Evolutionary conservation across 805 yeast genomes (phyloP).

Genomic region (baker's yeast (Saccharomyces cerevisiae)): DNA sequence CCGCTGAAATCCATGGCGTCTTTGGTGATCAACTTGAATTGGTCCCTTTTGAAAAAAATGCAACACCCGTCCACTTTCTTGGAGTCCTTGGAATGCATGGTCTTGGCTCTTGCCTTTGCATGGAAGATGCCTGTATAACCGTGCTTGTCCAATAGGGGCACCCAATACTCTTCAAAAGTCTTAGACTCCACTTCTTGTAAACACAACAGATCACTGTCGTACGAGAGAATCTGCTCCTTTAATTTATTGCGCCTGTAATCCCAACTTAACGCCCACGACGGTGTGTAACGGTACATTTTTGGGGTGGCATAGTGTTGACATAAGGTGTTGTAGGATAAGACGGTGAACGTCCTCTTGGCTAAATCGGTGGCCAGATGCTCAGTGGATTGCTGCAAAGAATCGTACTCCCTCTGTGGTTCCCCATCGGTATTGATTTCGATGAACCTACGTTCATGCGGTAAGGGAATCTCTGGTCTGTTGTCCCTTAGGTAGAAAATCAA

Average conservation of each 20-base stretch:
- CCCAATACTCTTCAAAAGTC: conserved; percentile 81
- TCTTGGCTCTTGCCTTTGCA: conserved; percentile 85
- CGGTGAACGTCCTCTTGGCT: conserved; percentile 46
- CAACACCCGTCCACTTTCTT: conserved; percentile 97
- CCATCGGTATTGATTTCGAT: conserved; percentile 70
- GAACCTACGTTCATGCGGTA: conserved; percentile 78
- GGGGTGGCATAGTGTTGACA: conserved; percentile 95
- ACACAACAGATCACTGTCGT: conserved; percentile 72
- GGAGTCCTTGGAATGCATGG: conserved; percentile 73
- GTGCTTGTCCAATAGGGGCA: conserved; percentile 56
- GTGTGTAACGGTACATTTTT: conserved; percentile 86
- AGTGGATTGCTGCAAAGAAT: conserved; percentile 27
- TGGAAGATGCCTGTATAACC: conserved; percentile 81
- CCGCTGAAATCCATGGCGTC: conserved; percentile 76
- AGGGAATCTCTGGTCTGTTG: conserved; percentile 55
- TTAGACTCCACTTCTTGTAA: conserved; percentile 92
- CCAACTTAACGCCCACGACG: conserved; percentile 96
- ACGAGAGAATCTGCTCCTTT: conserved; percentile 59
- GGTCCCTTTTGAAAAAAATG: conserved; percentile 65
- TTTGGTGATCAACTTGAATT: conserved; percentile 64
- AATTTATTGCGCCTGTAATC: conserved; percentile 74
- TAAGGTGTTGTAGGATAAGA: conserved; percentile 81
- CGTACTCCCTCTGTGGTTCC: conserved; percentile 35
- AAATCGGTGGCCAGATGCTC: conserved; percentile 18
- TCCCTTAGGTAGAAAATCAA: conserved; percentile 77